A percentile compares a stretch with the other conserved stretches of the same genome.
Conservation (phyloP, 1,139 yeast genomes). For the Taiozyma onychis region DNA sequence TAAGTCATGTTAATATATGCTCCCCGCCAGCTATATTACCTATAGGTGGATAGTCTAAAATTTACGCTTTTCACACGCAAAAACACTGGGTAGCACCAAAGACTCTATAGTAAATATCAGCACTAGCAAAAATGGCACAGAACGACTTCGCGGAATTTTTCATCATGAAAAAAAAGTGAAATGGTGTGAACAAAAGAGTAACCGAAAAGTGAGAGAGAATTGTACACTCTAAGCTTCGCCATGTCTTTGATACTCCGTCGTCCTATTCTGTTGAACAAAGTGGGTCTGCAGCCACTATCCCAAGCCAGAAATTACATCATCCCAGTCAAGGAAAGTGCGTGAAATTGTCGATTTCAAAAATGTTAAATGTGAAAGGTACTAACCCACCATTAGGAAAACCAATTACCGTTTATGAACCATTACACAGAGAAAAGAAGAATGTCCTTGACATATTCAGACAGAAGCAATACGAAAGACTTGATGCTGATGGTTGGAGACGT, state of each 20-base stretch:
- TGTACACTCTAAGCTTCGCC: background rate
- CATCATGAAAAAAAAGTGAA: background rate
- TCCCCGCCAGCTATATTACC: too few species aligned
- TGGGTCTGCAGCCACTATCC: conserved; percentile 1
- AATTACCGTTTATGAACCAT: conserved; percentile 31
- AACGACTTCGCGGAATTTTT: background rate
- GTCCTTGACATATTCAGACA: conserved; percentile 19
- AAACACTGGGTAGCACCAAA: background rate
- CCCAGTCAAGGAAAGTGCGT: conserved; percentile 18
- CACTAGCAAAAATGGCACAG: background rate
- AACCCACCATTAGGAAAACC: conserved; percentile 21
- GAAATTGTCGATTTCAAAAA: background rate
- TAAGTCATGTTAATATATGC: background rate
- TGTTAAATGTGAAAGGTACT: conserved; percentile 7
- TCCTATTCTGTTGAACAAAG: conserved; percentile 2
- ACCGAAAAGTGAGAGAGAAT: too few species aligned
- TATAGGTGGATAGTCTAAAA: background rate
- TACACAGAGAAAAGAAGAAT: conserved; percentile 19
- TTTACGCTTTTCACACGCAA: background rate
- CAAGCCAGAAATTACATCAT: conserved; percentile 18
- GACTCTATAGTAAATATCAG: background rate
- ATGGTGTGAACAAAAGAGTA: too few species aligned
- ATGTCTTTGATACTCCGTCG: conserved; percentile 8
- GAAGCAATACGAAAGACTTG: conserved; percentile 42
- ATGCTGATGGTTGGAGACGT: conserved; percentile 69